phyloP scores from a whole-genome alignment of 2,329 filamentous ascomycete genomes.

The Mycosphaerella sp. region DNA sequence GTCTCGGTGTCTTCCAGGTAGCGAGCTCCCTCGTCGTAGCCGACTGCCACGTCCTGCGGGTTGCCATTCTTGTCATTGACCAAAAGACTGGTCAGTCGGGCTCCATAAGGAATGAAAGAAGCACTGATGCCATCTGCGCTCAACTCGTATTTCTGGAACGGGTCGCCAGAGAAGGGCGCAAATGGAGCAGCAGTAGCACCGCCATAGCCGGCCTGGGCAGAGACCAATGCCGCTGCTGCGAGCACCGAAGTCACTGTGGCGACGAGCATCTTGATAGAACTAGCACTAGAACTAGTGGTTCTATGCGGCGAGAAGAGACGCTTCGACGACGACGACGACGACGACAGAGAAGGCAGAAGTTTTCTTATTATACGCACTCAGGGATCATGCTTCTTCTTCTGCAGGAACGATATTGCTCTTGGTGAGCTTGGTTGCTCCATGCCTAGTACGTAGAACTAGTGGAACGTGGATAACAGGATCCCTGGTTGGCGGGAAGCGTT shows the following conservation, averaged over 20 bases:
- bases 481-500: constrained; percentile 1
- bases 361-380: constrained; percentile 11
- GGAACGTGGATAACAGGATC: constrained; percentile 5
- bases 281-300: too few relatives aligned
- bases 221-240: constrained; percentile 19
- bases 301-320: background rate
- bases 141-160: constrained; percentile 27
- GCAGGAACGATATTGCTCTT: constrained; percentile 9
- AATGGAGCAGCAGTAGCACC: constrained; percentile 12
- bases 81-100: constrained; percentile 28
- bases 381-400: constrained; percentile 13
- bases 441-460: background rate
- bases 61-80: constrained; percentile 34
- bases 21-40: constrained; percentile 43
- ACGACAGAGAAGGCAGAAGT: background rate
- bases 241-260: constrained; percentile 5
- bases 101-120: constrained; percentile 31
- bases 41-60: constrained; percentile 46
- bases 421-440: background rate
- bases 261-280: background rate
- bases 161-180: constrained; percentile 29
- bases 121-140: constrained; percentile 30
- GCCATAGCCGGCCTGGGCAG: constrained; percentile 20
- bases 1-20: constrained; percentile 41
- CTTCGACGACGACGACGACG: background rate